Percentiles rank a stretch among this genome's conserved stretches.
Evolutionary conservation across 352 stramenopile genomes (phyloP).

Genomic region (Globisporangium middletonii): DNA sequence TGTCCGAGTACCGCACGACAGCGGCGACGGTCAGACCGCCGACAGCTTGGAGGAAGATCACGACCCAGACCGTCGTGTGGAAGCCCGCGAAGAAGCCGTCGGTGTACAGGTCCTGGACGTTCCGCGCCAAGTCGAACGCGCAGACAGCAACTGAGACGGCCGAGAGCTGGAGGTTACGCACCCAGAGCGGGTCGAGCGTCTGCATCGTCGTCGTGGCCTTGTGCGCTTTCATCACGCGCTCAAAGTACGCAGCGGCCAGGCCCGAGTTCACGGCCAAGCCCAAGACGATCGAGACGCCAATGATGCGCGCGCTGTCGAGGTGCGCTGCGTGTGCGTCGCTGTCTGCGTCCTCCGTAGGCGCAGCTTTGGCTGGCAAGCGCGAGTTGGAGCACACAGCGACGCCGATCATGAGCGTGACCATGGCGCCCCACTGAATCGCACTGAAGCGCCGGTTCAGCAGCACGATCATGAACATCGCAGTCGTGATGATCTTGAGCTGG

Average conservation of each 20-base stretch:
- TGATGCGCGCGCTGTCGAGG: constrained; percentile 51
- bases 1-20: constrained; percentile 86
- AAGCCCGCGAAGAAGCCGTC: constrained; percentile 82
- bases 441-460: constrained; percentile 82
- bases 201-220: constrained; percentile 63
- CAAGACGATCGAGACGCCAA: constrained; percentile 75
- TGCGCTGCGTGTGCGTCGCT: constrained; percentile 5
- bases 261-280: constrained; percentile 81
- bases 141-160: constrained; percentile 77
- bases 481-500: constrained; percentile 90
- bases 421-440: constrained; percentile 75
- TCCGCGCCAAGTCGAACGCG: constrained; percentile 63
- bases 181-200: constrained; percentile 82
- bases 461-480: constrained; percentile 86
- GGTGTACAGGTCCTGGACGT: constrained; percentile 45
- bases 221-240: constrained; percentile 86
- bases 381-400: constrained; percentile 85
- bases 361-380: constrained; percentile 29
- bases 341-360: constrained; percentile 6
- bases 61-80: constrained; percentile 59
- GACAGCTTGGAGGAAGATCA: constrained; percentile 80
- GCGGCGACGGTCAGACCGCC: constrained; percentile 80
- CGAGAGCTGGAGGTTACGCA: constrained; percentile 80
- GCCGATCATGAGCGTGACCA: constrained; percentile 82
- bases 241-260: constrained; percentile 83